Conservation (phyloP, 2,329 filamentous ascomycete species). For the Fusarium sp. region DNA sequence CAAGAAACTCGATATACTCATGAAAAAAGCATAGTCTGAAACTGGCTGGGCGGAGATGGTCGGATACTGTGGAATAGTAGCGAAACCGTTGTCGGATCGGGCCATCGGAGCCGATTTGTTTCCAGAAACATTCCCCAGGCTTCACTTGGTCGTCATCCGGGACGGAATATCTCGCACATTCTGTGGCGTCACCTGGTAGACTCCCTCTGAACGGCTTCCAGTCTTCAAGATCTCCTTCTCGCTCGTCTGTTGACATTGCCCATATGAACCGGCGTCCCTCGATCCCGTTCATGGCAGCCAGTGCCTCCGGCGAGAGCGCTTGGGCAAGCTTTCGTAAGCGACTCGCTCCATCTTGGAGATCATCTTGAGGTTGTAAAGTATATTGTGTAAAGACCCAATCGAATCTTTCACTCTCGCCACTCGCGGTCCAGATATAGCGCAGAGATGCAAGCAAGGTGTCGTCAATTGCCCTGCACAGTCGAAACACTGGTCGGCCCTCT, state of each 20-base stretch:
- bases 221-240: neutral
- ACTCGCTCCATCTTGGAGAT: neutral
- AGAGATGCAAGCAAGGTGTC: neutral
- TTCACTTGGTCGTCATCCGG: slow-evolving; percentile 3
- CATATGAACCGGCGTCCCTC: neutral
- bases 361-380: neutral
- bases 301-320: neutral
- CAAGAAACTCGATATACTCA: slow-evolving; percentile 1
- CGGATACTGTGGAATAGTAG: neutral
- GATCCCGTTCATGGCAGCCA: neutral
- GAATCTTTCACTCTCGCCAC: neutral
- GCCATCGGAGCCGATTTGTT: neutral
- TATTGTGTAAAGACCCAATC: slow-evolving; percentile 9
- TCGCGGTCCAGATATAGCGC: neutral
- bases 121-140: neutral
- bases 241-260: neutral
- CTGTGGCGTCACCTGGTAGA: neutral
- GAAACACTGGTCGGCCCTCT: neutral
- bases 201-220: neutral
- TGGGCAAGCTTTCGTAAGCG: neutral
- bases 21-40: neutral
- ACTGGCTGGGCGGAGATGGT: neutral
- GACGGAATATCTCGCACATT: neutral
- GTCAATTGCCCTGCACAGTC: neutral
- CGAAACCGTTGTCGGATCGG: neutral